Base-by-base conservation (phyloP, 2,329 filamentous ascomycete species). In the Clonostachys byssicola region DNA sequence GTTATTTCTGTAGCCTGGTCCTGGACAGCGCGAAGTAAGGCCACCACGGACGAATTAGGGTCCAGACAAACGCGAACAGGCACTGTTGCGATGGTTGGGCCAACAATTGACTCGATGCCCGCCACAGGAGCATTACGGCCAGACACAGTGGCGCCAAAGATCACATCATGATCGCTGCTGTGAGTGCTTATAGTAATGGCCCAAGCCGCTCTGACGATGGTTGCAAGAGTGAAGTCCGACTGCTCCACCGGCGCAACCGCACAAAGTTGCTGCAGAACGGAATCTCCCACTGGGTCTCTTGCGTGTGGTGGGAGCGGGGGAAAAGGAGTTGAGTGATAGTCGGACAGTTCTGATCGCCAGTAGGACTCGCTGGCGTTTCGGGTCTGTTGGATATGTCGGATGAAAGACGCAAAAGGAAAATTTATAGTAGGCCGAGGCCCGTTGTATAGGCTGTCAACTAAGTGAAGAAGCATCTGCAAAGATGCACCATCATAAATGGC, bases 1-100 rank as follows among this genome's bases (percentile, higher is more conserved):
- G 43, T 47, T 10, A 54, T 44, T 1, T 43, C 47, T 5, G 48
- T 55, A 5, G 55, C 50, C 4, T 47, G 38, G 16, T 41, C 14
- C 38, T 57, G 55, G 7, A 57, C 42, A 1, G 56, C 54, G n/a
- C 71, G 57, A 10, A 82, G 59, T 45, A 71, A 74, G n/a, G 72
- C 58, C 1, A 53, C 50, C 9, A 72, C 58, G 1, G 59, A 56
- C 30, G 40, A 20, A 13, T 40, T 39, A 16, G 38, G 44, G 75
- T 64, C 60, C n/a, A 58, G 6, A 0, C 38, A n/a, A 7, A 61
- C 46, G 2, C 58, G 49, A 2, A 60, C 38, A 3, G 60, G 60
- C 2, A 63, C 49, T 2, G 57, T 60, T n/a, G 56, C 52, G 14
- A 65, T 54, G 1, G 56, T 56, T 13, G 61, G 60, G 1, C 55